Conservation (phyloP, 1,284 basidiomycete species). For the Kwoniella shivajii region DNA sequence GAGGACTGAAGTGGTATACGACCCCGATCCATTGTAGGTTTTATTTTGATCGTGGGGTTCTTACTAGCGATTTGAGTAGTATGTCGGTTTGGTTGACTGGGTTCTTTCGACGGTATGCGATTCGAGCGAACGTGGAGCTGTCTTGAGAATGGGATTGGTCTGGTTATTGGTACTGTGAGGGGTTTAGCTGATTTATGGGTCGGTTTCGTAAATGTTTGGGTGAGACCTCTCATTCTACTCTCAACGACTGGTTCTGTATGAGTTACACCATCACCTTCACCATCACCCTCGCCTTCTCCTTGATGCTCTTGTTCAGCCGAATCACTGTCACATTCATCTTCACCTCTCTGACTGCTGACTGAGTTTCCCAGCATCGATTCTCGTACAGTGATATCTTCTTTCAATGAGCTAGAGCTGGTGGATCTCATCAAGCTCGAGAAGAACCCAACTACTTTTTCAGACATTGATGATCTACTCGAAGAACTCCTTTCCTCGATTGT, state of each 20-base stretch:
- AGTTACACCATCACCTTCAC: too few species aligned
- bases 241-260: too few species aligned
- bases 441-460: constrained; percentile 19
- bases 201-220: too few species aligned
- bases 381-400: too few species aligned
- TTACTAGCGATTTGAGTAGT: background rate
- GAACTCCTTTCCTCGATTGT: background rate
- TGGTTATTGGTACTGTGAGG: constrained; percentile 6
- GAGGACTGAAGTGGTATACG: background rate
- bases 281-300: background rate
- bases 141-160: constrained; percentile 15
- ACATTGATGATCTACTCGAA: constrained; percentile 14
- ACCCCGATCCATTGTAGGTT: too few species aligned
- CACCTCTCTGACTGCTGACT: too few species aligned
- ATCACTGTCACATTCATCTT: too few species aligned
- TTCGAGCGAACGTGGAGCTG: constrained; percentile 3
- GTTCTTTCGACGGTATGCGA: background rate
- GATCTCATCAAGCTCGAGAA: constrained; percentile 12
- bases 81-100: background rate
- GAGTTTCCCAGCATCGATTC: background rate
- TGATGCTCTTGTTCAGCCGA: background rate
- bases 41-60: background rate
- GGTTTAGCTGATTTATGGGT: too few species aligned
- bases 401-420: background rate
- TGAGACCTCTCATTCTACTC: too few species aligned